Percentiles rank a stretch among this genome's conserved stretches.
These are phyloP conservation scores for Stagonosporopsis rhizophila DNA, from an alignment of 2,329 filamentous ascomycete genomes.

Conservation along the genomic window DNA sequence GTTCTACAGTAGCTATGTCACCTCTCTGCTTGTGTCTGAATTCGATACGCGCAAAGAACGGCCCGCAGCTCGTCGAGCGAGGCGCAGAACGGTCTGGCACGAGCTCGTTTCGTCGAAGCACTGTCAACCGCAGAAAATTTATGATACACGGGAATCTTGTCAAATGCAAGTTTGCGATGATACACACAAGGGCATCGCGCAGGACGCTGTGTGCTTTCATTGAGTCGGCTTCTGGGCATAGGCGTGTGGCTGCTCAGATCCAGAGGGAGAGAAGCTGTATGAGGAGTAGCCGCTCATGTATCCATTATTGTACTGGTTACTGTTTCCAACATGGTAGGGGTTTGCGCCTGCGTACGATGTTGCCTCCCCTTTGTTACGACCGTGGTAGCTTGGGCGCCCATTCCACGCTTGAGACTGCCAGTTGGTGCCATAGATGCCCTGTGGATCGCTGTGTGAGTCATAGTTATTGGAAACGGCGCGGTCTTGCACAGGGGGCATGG, in stretches of 20 bases:
- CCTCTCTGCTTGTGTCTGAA: neutral
- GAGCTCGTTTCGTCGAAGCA: neutral
- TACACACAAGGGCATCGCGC: neutral
- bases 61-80: neutral
- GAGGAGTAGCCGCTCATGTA: constrained; percentile 29
- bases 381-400: constrained; percentile 18
- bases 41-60: neutral
- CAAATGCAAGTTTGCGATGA: neutral
- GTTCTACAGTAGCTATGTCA: neutral
- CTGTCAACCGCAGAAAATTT: neutral
- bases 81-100: neutral
- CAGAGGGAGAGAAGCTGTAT: constrained; percentile 21
- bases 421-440: constrained; percentile 21
- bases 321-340: constrained; percentile 29
- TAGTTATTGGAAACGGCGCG: constrained; percentile 16
- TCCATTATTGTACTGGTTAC: constrained; percentile 24
- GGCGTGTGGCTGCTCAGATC: constrained; percentile 29
- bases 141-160: neutral
- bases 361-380: constrained; percentile 35
- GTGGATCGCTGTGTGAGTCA: constrained; percentile 27
- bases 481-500: constrained; percentile 23
- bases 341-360: constrained; percentile 28
- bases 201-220: neutral
- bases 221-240: constrained; percentile 22
- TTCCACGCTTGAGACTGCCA: constrained; percentile 27